Percentiles rank a stretch among this genome's conserved stretches.
Conservation (phyloP, 2,329 filamentous ascomycete species). For the Fusarium liriodendri region DNA sequence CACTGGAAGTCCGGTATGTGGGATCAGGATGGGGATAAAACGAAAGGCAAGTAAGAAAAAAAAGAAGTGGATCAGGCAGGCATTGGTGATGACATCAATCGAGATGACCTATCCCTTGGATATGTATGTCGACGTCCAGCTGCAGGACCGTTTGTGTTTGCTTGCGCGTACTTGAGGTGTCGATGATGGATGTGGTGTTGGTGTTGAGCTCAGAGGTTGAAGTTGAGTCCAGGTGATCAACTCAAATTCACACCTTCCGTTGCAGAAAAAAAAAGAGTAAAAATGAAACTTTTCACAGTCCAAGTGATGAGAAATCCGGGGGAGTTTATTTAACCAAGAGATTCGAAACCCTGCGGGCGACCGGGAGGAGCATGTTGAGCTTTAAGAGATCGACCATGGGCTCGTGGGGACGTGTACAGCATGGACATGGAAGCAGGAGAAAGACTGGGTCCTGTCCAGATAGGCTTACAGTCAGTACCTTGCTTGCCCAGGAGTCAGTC, state of each 20-base stretch:
- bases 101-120: constrained; percentile 10
- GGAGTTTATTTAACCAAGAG: constrained; percentile 7
- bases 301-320: constrained; percentile 26
- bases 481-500: neutral
- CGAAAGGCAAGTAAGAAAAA: constrained; percentile 13
- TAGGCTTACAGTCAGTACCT: constrained; percentile 21
- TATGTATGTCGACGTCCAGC: constrained; percentile 6
- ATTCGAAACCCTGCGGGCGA: constrained; percentile 28
- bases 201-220: constrained; percentile 18
- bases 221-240: constrained; percentile 2
- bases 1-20: constrained; percentile 9
- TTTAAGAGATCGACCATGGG: constrained; percentile 40
- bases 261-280: neutral
- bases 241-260: neutral
- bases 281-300: neutral
- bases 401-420: constrained; percentile 25
- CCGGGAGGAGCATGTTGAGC: constrained; percentile 37
- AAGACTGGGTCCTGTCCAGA: constrained; percentile 42
- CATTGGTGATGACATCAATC: constrained; percentile 32
- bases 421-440: constrained; percentile 19
- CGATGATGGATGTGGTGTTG: constrained; percentile 12
- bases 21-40: constrained; percentile 13
- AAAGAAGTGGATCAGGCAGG: constrained; percentile 32
- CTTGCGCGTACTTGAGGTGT: neutral
- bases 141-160: constrained; percentile 5